Evolutionary conservation across 202 grass and related monocot species (phyloP).

Genomic region (Hordeum pubiflorum): DNA sequence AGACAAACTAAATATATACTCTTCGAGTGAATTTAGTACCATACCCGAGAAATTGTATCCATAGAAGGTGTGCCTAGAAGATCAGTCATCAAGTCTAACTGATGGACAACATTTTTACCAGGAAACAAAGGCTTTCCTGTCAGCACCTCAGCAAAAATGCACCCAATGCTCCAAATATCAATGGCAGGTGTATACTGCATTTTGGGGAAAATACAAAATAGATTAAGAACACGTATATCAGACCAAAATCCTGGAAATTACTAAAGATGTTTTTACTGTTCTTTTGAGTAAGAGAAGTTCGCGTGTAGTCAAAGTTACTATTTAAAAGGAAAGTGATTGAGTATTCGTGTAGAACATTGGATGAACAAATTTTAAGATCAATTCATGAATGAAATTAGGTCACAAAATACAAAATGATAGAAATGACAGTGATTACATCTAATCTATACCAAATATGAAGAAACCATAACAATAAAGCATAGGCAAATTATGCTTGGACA

Average conservation of each 20-base stretch:
- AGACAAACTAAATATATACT: background rate
- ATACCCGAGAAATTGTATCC: slow-evolving; percentile 94
- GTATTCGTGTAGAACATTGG: background rate
- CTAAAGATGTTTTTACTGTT: background rate
- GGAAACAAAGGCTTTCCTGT: slow-evolving; percentile 97
- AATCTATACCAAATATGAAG: background rate
- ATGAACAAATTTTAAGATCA: background rate
- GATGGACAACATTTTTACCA: slow-evolving; percentile 99
- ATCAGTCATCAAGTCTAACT: slow-evolving; percentile 99
- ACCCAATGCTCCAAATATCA: slow-evolving; percentile 98
- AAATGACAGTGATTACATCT: background rate
- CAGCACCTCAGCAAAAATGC: slow-evolving; percentile 96
- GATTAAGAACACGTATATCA: background rate
- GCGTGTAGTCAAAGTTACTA: background rate
- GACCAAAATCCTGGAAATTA: background rate
- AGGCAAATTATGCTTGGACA: background rate
- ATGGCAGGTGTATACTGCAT: slow-evolving; percentile 98
- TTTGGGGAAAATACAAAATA: slow-evolving; percentile 19
- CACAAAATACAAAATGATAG: background rate
- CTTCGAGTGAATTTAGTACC: slow-evolving; percentile 14
- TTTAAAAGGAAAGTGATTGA: background rate
- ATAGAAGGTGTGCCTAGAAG: slow-evolving; percentile 78
- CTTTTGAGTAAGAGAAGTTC: background rate
- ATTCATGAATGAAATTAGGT: background rate
- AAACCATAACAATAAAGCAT: background rate